A percentile compares a stretch with the other conserved stretches of the same genome.
These are phyloP conservation scores for Boletus reticuloceps DNA, from an alignment of 768 basidiomycete genomes.

Conservation along the genomic window DNA sequence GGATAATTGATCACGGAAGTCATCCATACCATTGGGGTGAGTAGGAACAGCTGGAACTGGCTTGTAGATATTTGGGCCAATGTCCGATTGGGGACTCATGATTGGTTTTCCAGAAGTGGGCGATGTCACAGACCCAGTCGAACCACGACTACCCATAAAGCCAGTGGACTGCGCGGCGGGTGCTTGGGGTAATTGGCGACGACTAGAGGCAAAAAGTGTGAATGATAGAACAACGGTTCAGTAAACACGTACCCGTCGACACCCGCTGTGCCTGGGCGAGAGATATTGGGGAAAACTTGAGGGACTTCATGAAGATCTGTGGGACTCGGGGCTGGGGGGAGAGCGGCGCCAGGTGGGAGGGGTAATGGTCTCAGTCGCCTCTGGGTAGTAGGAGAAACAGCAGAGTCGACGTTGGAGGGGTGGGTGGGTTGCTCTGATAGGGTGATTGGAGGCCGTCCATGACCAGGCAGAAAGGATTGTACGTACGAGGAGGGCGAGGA, in stretches of 20 bases:
- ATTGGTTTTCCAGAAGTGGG: constrained; percentile 17
- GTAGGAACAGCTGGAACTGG: constrained; percentile 30
- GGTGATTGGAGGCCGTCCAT: not conserved
- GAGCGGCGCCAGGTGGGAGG: constrained; percentile 22
- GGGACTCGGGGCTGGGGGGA: constrained; percentile 9
- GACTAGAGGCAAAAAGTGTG: constrained; percentile 14
- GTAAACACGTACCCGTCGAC: constrained; percentile 21
- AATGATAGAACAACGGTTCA: not conserved
- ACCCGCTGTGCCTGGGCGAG: constrained; percentile 25
- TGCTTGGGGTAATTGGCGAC: constrained; percentile 30
- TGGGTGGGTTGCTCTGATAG: constrained; percentile 11
- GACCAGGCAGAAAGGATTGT: not conserved
- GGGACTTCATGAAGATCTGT: constrained; percentile 18
- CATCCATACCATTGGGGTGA: constrained; percentile 16
- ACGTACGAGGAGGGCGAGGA: constrained; percentile 26
- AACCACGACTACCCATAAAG: constrained; percentile 16
- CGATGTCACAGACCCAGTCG: constrained; percentile 20
- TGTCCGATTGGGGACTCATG: constrained; percentile 15
- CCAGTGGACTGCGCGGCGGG: constrained; percentile 17
- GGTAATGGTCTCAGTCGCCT: constrained; percentile 29
- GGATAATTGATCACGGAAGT: constrained; percentile 19
- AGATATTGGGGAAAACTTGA: constrained; percentile 9
- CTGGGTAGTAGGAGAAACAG: constrained; percentile 30
- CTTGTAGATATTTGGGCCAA: constrained; percentile 25
- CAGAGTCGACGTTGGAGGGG: constrained; percentile 18